Conservation (phyloP, 179 eudicot genomes). For the Patellifolia procumbens region DNA sequence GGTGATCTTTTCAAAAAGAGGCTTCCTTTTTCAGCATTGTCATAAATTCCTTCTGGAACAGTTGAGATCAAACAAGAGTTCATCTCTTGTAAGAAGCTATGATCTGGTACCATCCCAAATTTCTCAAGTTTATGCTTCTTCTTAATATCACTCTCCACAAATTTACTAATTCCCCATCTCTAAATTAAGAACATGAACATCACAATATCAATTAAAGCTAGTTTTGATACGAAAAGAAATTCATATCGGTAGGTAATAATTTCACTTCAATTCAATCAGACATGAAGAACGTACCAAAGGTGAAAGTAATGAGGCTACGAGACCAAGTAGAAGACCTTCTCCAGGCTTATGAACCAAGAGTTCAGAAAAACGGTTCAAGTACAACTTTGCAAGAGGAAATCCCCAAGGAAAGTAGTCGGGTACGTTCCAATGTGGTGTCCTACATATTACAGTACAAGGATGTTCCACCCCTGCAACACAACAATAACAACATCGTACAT, state of each 20-base stretch:
- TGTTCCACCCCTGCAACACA: not conserved
- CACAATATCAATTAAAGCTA: no score
- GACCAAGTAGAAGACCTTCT: not conserved
- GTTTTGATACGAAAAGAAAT: no score
- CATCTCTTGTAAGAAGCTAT: constrained; percentile 5
- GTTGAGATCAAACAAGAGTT: not conserved
- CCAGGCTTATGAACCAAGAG: constrained; percentile 4
- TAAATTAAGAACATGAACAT: not conserved
- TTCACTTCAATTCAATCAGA: no score
- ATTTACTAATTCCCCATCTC: not conserved
- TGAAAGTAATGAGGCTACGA: not conserved
- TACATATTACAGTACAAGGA: constrained; percentile 4
- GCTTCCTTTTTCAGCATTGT: constrained; percentile 1
- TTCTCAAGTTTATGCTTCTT: not conserved
- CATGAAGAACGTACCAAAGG: not conserved
- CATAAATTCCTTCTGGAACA: not conserved
- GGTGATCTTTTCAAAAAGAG: not conserved
- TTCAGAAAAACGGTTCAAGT: not conserved
- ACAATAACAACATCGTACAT: no score
- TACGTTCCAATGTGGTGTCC: not conserved
- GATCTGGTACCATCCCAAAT: not conserved
- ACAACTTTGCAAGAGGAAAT: not conserved
- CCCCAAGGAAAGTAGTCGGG: not conserved
- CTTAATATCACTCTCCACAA: not conserved
- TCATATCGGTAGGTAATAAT: no score